A percentile compares a stretch with the other conserved stretches of the same genome.
These are phyloP conservation scores for Lactuca sativa DNA, from an alignment of 129 eudicot species.

Conservation along the genomic window DNA sequence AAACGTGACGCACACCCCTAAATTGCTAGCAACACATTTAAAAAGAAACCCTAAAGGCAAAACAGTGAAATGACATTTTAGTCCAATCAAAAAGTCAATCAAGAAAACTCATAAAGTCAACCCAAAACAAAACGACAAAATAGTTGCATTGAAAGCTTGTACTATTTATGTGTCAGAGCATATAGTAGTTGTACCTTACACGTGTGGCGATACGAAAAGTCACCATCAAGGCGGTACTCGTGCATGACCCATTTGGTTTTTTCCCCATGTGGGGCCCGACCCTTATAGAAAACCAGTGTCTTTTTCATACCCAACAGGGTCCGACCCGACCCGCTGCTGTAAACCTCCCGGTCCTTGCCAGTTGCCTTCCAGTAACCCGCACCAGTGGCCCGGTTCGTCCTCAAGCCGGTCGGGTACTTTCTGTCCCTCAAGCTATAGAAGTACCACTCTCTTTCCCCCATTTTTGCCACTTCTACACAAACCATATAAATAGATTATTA, in stretches of 20 bases:
- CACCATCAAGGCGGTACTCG: conserved; percentile 79
- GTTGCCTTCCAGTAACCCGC: conserved; percentile 72
- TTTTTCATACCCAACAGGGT: conserved; percentile 66
- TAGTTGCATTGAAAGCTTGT: conserved; percentile 10
- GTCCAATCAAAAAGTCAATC: conserved; percentile 45
- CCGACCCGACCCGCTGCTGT: conserved; percentile 42
- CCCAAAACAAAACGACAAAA: conserved; percentile 35
- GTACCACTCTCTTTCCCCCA: conserved; percentile 77
- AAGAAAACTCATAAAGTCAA: conserved; percentile 29
- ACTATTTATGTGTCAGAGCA: conserved; percentile 25
- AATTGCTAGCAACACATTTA: neutral
- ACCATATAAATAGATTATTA: neutral
- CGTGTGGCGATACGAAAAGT: conserved; percentile 65
- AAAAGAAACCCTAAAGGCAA: neutral
- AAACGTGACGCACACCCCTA: neutral
- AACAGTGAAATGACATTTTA: conserved; percentile 26
- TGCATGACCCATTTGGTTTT: conserved; percentile 84
- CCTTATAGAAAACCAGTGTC: conserved; percentile 61
- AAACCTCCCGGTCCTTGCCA: conserved; percentile 66
- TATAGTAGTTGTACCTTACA: conserved; percentile 46
- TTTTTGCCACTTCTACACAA: conserved; percentile 54
- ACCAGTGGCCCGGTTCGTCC: conserved; percentile 65
- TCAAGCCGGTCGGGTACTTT: conserved; percentile 60
- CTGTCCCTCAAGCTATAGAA: conserved; percentile 64
- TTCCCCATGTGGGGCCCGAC: conserved; percentile 73